Evolutionary conservation across 371 early-diverging fungal genomes (phyloP), one percentile per base, ranked within the genome.

Genomic region (Lichtheimia ramosa): DNA sequence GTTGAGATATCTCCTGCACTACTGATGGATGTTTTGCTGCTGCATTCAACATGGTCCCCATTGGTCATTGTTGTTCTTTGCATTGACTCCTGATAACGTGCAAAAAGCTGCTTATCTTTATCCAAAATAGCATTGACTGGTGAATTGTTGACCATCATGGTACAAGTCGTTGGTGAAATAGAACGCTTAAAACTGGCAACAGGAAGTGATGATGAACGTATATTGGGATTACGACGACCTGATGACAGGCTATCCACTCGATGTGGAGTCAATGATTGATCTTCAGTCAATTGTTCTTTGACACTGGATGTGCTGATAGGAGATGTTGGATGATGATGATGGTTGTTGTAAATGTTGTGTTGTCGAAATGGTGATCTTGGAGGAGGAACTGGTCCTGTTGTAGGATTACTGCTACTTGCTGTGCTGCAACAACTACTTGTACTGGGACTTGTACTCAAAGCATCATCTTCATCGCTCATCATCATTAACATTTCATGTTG

Each of bases 81-180:
- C 28, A 57, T 21, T 28, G 61, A 43, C 50, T 61, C 49, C 16
- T 70, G 66, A 34, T 66, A 64, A 43, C 58, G 56, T 18, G 70
- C 66, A 24, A 65, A 63, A 24, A 56, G 25, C 15, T 70, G 70
- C 16, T 66, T 66, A 34, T 70, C 70, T 21, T 70, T 63, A 50
- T 70, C 66, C 61, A 64, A 43, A 28, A 62, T 69, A 18, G 48
- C 40, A 25, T 48, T 54, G 14, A 58, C 58, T 10, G 59, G 65
- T 15, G 65, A 61, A 3, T 28, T 53, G 15, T 24, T 39, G 6
- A 57, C 34, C 10, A 21, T 20, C 14, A 21, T 40, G 15, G 51
- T 13, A n/a, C n/a, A n/a, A 54, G 28, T 34, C 7, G n/a, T 34
- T 39, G 52, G 52, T 14, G 59, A 52, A n/a, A 43, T 24, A 12